Evolutionary conservation across 306 rosid species (phyloP).

Genomic region (Prunus fruticosa): DNA sequence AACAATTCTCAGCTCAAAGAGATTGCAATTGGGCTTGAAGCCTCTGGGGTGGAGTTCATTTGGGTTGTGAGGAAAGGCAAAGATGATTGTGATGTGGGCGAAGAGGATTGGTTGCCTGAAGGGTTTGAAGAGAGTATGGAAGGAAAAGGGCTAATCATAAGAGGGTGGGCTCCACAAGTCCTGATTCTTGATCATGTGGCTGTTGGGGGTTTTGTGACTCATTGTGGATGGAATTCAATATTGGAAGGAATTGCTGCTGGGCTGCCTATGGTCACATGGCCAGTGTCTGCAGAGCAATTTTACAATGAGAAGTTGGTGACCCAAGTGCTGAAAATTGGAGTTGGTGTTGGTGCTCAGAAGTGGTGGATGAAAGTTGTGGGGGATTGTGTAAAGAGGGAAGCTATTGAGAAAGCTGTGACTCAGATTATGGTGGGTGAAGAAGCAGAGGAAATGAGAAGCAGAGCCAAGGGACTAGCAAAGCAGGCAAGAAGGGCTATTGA

Average conservation of each 20-base stretch:
- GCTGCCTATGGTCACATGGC: constrained; percentile 48
- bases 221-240: constrained; percentile 49
- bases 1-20: constrained; percentile 26
- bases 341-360: constrained; percentile 27
- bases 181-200: constrained; percentile 39
- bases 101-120: constrained; percentile 24
- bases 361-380: constrained; percentile 23
- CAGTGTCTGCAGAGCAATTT: constrained; percentile 35
- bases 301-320: constrained; percentile 43
- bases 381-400: constrained; percentile 30
- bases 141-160: constrained; percentile 33
- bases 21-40: constrained; percentile 36
- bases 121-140: constrained; percentile 38
- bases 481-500: constrained; percentile 26
- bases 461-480: constrained; percentile 17
- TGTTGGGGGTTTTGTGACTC: constrained; percentile 45
- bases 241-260: constrained; percentile 39
- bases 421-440: constrained; percentile 41
- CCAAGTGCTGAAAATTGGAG: constrained; percentile 27
- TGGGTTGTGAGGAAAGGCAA: constrained; percentile 37
- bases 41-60: constrained; percentile 29
- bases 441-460: constrained; percentile 30
- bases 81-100: neutral
- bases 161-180: constrained; percentile 46
- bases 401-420: constrained; percentile 29